phyloP scores from a whole-genome alignment of 2,329 filamentous ascomycete species.

The Amylocarpus encephaloides region DNA sequence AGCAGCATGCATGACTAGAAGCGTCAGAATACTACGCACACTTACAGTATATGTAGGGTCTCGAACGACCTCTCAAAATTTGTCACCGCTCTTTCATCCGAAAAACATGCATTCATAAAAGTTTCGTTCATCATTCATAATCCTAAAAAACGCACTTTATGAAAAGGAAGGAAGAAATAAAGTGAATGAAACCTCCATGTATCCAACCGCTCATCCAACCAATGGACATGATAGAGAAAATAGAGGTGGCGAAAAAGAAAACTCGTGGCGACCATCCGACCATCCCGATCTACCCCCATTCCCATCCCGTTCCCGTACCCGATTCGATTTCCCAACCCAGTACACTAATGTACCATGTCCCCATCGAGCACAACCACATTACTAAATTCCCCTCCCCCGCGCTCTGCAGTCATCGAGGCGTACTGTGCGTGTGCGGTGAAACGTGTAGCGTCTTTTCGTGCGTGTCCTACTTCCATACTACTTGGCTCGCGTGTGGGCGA shows the following conservation, averaged over 20 bases:
- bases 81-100: too few species aligned
- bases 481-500: neutral
- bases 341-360: too few species aligned
- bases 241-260: neutral
- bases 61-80: too few species aligned
- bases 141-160: conserved; percentile 2
- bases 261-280: neutral
- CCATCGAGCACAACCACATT: too few species aligned
- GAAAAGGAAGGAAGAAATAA: too few species aligned
- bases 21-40: too few species aligned
- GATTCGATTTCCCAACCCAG: neutral
- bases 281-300: neutral
- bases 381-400: too few species aligned
- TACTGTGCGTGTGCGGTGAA: neutral
- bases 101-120: too few species aligned
- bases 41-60: too few species aligned
- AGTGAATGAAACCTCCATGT: too few species aligned
- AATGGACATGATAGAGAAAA: neutral
- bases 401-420: neutral
- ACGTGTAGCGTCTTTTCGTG: neutral
- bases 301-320: neutral
- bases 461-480: neutral
- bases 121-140: neutral
- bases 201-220: too few species aligned
- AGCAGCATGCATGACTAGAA: too few species aligned